These are phyloP conservation scores for Lathyrus sativus DNA, from an alignment of 306 rosid species.

Conservation along the genomic window DNA sequence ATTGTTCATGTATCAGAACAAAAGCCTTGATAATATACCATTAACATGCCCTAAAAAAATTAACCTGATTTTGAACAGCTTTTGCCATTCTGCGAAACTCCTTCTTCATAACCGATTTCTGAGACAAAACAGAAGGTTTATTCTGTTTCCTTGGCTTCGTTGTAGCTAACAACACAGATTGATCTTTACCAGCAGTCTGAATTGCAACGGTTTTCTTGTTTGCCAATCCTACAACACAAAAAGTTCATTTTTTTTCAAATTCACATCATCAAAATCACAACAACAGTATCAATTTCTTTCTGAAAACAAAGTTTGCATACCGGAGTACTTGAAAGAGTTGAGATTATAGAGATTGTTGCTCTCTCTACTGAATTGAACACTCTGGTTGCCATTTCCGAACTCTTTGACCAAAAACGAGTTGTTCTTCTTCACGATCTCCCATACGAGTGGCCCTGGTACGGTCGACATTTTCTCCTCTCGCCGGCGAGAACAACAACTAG, in stretches of 20 bases:
- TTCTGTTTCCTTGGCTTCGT: slow-evolving; percentile 88
- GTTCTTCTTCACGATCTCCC: slow-evolving; percentile 97
- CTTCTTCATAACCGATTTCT: slow-evolving; percentile 88
- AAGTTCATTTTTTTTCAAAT: not conserved
- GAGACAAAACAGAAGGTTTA: slow-evolving; percentile 78
- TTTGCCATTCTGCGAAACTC: slow-evolving; percentile 85
- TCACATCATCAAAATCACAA: not conserved
- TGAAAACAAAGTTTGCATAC: slow-evolving; percentile 30
- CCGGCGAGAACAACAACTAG: slow-evolving; percentile 26
- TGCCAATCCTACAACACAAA: slow-evolving; percentile 68
- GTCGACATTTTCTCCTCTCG: slow-evolving; percentile 57
- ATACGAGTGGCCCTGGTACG: slow-evolving; percentile 83
- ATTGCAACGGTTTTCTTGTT: slow-evolving; percentile 91
- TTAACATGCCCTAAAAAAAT: not conserved
- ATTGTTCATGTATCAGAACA: not conserved
- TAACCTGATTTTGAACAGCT: slow-evolving; percentile 82
- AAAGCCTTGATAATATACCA: not conserved
- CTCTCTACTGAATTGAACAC: slow-evolving; percentile 85
- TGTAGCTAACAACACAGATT: slow-evolving; percentile 77
- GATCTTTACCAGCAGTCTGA: slow-evolving; percentile 74
- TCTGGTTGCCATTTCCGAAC: slow-evolving; percentile 77
- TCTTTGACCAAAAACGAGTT: slow-evolving; percentile 81
- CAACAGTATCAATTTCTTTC: not conserved
- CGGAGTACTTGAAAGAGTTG: slow-evolving; percentile 78
- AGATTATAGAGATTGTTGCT: slow-evolving; percentile 82